Percentiles rank a stretch among this genome's conserved stretches.
phyloP scores from a whole-genome alignment of 2,329 filamentous ascomycete species.

The Ophiognomonia clavigignenti-juglandacearum region DNA sequence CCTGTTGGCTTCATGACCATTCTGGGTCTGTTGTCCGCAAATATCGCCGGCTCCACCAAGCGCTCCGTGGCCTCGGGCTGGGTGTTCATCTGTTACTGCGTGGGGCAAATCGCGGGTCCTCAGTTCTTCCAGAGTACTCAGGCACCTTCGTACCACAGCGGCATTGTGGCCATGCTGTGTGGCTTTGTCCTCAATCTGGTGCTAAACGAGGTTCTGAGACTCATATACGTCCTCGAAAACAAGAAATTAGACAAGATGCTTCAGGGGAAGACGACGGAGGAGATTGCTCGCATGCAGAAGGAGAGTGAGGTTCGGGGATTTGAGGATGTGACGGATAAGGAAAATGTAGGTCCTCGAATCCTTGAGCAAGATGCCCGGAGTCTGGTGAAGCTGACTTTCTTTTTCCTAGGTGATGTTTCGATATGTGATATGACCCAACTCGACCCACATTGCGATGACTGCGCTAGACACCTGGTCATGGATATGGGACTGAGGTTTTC shows the following conservation, averaged over 20 bases:
- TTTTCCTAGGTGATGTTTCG: slow-evolving; percentile 6
- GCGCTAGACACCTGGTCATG: too few relatives aligned
- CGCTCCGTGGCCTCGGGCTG: slow-evolving; percentile 24
- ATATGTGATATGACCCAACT: slow-evolving; percentile 1
- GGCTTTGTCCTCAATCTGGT: slow-evolving; percentile 26
- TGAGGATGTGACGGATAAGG: slow-evolving; percentile 33
- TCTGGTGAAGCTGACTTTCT: not conserved
- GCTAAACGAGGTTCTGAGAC: slow-evolving; percentile 23
- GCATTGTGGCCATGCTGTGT: slow-evolving; percentile 28
- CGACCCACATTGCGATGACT: too few relatives aligned
- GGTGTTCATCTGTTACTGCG: slow-evolving; percentile 27
- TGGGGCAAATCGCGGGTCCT: slow-evolving; percentile 26
- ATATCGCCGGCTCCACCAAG: slow-evolving; percentile 26
- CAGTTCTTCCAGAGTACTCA: slow-evolving; percentile 27
- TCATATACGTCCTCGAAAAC: slow-evolving; percentile 28
- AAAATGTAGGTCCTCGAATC: slow-evolving; percentile 19
- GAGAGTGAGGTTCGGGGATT: slow-evolving; percentile 29
- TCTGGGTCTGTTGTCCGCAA: slow-evolving; percentile 24
- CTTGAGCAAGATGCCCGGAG: not conserved
- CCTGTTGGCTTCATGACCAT: slow-evolving; percentile 27
- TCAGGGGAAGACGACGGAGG: slow-evolving; percentile 25
- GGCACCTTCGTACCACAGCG: slow-evolving; percentile 28
- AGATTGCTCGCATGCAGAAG: slow-evolving; percentile 25
- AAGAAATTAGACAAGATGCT: slow-evolving; percentile 22
- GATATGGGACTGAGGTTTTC: too few relatives aligned